phyloP scores from a whole-genome alignment of 129 eudicot species.

The Chrysanthemum lavandulifolium region DNA sequence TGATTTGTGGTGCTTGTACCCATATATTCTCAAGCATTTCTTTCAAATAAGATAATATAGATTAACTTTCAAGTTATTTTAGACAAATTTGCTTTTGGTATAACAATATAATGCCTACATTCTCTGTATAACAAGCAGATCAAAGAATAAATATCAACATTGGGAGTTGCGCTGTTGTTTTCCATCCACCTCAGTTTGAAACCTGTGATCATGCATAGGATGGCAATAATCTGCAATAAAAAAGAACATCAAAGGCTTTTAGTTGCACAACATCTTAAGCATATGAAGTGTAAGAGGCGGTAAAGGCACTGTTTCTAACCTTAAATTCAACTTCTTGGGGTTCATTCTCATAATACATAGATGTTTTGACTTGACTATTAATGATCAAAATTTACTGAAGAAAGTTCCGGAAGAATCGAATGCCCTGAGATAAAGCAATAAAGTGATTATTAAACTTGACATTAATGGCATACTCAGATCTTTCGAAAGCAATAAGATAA shows the following conservation, averaged over 20 bases:
- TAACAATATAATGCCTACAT: not conserved
- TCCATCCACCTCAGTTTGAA: constrained; percentile 16
- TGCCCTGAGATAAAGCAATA: constrained; percentile 45
- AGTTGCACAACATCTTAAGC: constrained; percentile 1
- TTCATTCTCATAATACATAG: too few relatives aligned
- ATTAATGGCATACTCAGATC: not conserved
- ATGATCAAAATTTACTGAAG: constrained; percentile 39
- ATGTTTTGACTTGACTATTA: too few relatives aligned
- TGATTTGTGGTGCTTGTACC: not conserved
- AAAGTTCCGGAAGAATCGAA: constrained; percentile 75
- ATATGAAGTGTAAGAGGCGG: not conserved
- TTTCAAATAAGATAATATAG: not conserved
- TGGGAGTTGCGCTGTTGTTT: constrained; percentile 13
- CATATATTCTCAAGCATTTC: not conserved
- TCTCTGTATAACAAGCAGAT: not conserved
- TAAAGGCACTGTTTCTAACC: constrained; percentile 28
- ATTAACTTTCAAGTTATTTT: not conserved
- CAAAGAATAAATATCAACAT: not conserved
- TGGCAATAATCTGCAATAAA: constrained; percentile 16
- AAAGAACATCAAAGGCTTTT: not conserved
- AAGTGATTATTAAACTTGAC: not conserved
- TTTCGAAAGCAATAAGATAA: not conserved
- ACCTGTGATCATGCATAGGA: not conserved
- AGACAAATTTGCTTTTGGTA: constrained; percentile 7
- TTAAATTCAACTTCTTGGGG: constrained; percentile 3